These are phyloP conservation scores for Orbilia oligospora DNA, from an alignment of 2,329 filamentous ascomycete species.

Conservation along the genomic window DNA sequence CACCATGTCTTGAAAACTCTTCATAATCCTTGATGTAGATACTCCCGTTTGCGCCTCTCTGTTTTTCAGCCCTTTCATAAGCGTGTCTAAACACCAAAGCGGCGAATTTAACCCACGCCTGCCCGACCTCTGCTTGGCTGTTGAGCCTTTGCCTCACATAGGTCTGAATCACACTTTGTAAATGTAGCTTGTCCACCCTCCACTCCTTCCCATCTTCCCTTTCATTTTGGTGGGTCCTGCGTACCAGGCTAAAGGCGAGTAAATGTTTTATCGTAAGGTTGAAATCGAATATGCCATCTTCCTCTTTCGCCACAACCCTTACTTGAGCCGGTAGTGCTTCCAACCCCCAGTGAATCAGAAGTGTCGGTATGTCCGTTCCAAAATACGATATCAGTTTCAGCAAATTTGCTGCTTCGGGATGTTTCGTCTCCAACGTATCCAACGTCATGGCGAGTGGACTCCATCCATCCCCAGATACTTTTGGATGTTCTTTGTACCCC, in stretches of 20 bases:
- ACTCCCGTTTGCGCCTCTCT: slow-evolving; percentile 35
- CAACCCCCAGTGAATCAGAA: slow-evolving; percentile 70
- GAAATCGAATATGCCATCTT: slow-evolving; percentile 61
- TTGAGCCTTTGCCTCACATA: slow-evolving; percentile 46
- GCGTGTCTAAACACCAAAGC: slow-evolving; percentile 54
- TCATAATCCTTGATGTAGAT: slow-evolving; percentile 58
- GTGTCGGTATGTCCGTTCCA: slow-evolving; percentile 76
- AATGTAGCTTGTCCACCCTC: slow-evolving; percentile 63
- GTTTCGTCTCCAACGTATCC: slow-evolving; percentile 67
- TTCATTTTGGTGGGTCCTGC: slow-evolving; percentile 60
- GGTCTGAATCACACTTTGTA: slow-evolving; percentile 63
- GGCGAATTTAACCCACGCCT: slow-evolving; percentile 56
- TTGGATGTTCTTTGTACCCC: slow-evolving; percentile 73
- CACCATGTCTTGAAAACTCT: slow-evolving; percentile 51
- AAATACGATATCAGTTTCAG: slow-evolving; percentile 77
- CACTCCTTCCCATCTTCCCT: slow-evolving; percentile 61
- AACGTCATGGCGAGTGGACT: slow-evolving; percentile 70
- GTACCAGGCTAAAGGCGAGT: slow-evolving; percentile 63
- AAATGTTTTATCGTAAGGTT: slow-evolving; percentile 64
- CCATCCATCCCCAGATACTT: slow-evolving; percentile 68
- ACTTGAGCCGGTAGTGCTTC: slow-evolving; percentile 55
- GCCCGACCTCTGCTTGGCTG: slow-evolving; percentile 43
- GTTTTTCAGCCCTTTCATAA: slow-evolving; percentile 54
- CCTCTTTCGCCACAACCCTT: slow-evolving; percentile 62
- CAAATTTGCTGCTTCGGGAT: slow-evolving; percentile 74